These are phyloP conservation scores for Pleurotus eryngii DNA, from an alignment of 768 basidiomycete genomes.

Conservation along the genomic window DNA sequence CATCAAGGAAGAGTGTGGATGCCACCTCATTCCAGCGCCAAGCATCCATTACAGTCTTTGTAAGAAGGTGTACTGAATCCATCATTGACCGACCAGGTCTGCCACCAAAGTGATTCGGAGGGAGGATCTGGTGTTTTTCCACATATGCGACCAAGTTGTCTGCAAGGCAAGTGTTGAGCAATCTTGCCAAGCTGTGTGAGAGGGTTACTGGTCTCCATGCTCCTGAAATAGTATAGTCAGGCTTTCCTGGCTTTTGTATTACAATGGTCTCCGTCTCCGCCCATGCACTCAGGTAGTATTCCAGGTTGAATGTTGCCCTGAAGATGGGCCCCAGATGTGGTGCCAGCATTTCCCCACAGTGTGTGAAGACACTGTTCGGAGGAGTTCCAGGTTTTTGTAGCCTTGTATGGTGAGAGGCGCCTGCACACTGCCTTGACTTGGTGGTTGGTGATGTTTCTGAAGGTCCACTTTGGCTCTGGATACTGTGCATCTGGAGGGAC, in stretches of 20 bases:
- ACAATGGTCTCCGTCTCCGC: slow-evolving; percentile 23
- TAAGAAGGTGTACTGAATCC: slow-evolving; percentile 23
- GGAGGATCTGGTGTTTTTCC: slow-evolving; percentile 19
- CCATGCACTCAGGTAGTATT: slow-evolving; percentile 26
- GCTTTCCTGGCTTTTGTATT: slow-evolving; percentile 32
- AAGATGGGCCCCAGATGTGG: slow-evolving; percentile 17
- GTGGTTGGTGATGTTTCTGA: background rate
- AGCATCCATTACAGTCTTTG: slow-evolving; percentile 16
- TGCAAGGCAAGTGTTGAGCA: slow-evolving; percentile 9
- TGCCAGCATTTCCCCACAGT: slow-evolving; percentile 7
- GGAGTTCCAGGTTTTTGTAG: slow-evolving; percentile 19
- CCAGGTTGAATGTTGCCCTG: slow-evolving; percentile 23
- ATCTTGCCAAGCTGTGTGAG: slow-evolving; percentile 11
- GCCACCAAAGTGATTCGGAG: slow-evolving; percentile 23
- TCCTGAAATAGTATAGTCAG: slow-evolving; percentile 27
- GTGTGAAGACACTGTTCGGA: slow-evolving; percentile 19
- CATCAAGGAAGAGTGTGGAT: slow-evolving; percentile 24
- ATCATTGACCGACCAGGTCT: slow-evolving; percentile 25
- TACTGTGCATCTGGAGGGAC: slow-evolving; percentile 1
- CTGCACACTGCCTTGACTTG: slow-evolving; percentile 10
- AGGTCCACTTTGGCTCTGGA: slow-evolving; percentile 7
- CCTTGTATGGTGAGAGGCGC: slow-evolving; percentile 23
- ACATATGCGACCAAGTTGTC: slow-evolving; percentile 12
- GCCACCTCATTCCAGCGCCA: slow-evolving; percentile 20
- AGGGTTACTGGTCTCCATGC: slow-evolving; percentile 31